Percentiles rank a stretch among this genome's conserved stretches.
phyloP scores from a whole-genome alignment of 345 rosid species.

The Camelina neglecta region DNA sequence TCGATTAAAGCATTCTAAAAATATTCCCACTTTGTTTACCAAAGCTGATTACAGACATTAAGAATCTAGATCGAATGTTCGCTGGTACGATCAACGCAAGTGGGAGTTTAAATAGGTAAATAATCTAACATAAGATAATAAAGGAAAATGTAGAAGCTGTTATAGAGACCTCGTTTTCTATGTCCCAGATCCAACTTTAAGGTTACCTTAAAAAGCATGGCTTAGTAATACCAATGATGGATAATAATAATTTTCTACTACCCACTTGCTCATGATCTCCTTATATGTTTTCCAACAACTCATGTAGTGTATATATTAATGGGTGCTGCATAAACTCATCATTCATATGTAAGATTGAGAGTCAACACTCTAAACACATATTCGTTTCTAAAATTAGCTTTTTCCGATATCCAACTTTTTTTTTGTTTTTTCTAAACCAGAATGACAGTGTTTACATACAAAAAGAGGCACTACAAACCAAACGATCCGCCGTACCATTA shows the following conservation, averaged over 20 bases:
- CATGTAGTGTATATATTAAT: background rate
- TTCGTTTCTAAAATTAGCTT: background rate
- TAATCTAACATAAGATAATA: constrained; percentile 8
- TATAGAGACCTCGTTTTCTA: background rate
- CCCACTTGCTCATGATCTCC: background rate
- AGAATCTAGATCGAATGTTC: background rate
- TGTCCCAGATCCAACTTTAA: constrained; percentile 11
- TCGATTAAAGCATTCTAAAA: background rate
- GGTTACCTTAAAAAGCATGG: constrained; percentile 7
- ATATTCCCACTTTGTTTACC: background rate
- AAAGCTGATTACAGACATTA: background rate
- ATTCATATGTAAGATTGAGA: background rate
- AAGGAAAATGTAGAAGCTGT: background rate
- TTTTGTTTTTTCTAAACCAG: no score
- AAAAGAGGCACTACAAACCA: no score
- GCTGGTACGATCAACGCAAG: constrained; percentile 8
- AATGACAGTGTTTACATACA: no score
- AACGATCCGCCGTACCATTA: no score
- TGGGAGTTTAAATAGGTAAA: constrained; percentile 9
- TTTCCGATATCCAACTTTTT: no score
- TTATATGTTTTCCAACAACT: background rate
- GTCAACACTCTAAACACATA: background rate
- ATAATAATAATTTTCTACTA: background rate
- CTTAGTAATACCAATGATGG: background rate
- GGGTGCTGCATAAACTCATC: background rate